Conservation (phyloP, 2,329 filamentous ascomycete genomes). For the Colletotrichum sidae region DNA sequence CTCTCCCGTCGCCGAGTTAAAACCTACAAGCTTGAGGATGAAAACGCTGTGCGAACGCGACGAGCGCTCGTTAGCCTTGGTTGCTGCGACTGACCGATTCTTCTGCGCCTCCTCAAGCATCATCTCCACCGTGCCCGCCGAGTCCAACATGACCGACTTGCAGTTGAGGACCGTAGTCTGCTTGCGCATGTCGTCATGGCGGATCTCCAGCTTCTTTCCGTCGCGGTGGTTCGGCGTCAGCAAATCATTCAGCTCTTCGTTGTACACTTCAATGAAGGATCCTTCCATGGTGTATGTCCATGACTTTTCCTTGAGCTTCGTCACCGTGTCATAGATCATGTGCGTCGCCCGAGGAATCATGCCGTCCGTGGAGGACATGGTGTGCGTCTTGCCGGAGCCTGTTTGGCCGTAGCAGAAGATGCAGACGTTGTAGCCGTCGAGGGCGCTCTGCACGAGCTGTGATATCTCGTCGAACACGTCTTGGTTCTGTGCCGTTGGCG, state of each 20-base stretch:
- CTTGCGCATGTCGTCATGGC: constrained; percentile 84
- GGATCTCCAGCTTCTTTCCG: constrained; percentile 85
- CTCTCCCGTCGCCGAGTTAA: constrained; percentile 82
- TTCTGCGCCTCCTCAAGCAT: constrained; percentile 84
- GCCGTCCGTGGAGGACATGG: constrained; percentile 90
- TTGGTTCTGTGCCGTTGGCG: constrained; percentile 79
- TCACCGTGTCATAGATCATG: constrained; percentile 93
- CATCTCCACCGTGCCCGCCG: constrained; percentile 80
- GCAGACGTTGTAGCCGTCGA: constrained; percentile 98
- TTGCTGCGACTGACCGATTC: constrained; percentile 93
- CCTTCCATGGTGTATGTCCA: constrained; percentile 97
- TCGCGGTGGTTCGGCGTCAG: constrained; percentile 70
- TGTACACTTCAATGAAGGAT: constrained; percentile 97
- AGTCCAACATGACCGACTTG: constrained; percentile 80
- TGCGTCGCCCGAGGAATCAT: constrained; percentile 95
- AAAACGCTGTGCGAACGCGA: constrained; percentile 97
- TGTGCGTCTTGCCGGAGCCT: constrained; percentile 95
- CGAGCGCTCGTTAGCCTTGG: constrained; percentile 96
- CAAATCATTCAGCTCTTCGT: constrained; percentile 94
- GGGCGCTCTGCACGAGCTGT: constrained; percentile 93
- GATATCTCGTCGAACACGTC: constrained; percentile 97
- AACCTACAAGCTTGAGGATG: constrained; percentile 82
- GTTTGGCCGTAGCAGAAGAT: constrained; percentile 99
- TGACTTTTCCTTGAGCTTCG: constrained; percentile 85
- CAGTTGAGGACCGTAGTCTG: constrained; percentile 86